These are phyloP conservation scores for Sicyos baderoa DNA, from an alignment of 306 rosid genomes.

Conservation along the genomic window DNA sequence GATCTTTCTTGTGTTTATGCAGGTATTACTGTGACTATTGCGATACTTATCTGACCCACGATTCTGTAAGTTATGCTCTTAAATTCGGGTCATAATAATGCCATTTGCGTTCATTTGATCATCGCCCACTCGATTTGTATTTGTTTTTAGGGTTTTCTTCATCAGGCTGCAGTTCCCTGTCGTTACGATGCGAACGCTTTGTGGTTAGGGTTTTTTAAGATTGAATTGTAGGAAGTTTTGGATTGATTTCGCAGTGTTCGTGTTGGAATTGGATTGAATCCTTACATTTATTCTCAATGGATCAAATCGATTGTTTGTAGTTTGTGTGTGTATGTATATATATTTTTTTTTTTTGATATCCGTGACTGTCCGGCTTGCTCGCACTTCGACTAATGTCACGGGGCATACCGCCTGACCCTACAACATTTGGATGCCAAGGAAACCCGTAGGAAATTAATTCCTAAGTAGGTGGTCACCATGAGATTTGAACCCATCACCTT, in stretches of 20 bases:
- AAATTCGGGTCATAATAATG: background rate
- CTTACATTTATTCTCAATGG: background rate
- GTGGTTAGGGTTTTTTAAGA: background rate
- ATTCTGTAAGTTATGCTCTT: conserved; percentile 42
- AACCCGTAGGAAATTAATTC: too few relatives aligned
- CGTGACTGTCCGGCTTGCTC: too few relatives aligned
- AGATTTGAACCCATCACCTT: too few relatives aligned
- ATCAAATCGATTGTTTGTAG: background rate
- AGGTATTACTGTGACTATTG: conserved; percentile 86
- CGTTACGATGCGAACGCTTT: background rate
- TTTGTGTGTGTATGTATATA: background rate
- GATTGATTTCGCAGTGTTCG: background rate
- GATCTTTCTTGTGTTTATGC: background rate
- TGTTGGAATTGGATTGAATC: background rate
- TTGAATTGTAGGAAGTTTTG: background rate
- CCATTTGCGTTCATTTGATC: background rate
- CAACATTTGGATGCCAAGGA: too few relatives aligned
- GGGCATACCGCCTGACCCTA: too few relatives aligned
- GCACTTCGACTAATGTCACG: too few relatives aligned
- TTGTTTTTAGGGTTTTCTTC: background rate
- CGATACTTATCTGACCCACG: conserved; percentile 79
- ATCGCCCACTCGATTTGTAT: background rate
- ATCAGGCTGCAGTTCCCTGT: background rate
- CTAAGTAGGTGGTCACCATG: too few relatives aligned
- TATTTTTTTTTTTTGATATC: too few relatives aligned